Evolutionary conservation across 306 rosid genomes (phyloP).

Genomic region (Oemleria cerasiformis): DNA sequence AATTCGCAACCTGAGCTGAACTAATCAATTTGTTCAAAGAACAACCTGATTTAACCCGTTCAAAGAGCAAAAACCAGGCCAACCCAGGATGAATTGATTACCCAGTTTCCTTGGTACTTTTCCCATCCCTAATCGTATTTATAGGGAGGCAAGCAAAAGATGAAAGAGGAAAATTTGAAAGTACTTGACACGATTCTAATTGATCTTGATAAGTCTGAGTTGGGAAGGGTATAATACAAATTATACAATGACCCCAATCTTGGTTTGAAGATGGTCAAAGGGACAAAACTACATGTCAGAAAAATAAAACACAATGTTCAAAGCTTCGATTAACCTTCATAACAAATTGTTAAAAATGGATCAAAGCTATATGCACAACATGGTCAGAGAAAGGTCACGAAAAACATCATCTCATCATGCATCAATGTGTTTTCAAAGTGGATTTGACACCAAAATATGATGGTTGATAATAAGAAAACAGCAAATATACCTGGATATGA

Average conservation of each 20-base stretch:
- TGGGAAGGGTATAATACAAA: neutral
- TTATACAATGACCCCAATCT: neutral
- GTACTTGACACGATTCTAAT: neutral
- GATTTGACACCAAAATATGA: neutral
- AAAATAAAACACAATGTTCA: neutral
- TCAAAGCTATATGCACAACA: neutral
- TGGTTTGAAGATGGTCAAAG: neutral
- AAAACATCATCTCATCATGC: neutral
- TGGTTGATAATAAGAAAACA: neutral
- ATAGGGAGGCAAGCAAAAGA: neutral
- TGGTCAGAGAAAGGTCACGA: neutral
- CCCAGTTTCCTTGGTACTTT: neutral
- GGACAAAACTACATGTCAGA: neutral
- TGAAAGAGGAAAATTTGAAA: neutral
- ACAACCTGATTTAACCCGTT: neutral
- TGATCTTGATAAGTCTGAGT: neutral
- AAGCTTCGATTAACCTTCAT: neutral
- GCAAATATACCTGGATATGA: conserved; percentile 43
- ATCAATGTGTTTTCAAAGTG: neutral
- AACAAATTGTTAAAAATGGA: neutral
- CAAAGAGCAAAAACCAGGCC: neutral
- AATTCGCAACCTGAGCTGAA: neutral
- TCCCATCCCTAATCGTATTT: neutral
- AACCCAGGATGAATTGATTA: neutral
- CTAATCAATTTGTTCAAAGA: neutral